These are phyloP conservation scores for Pseudotulostoma volvatum DNA, from an alignment of 495 filamentous ascomycete species.

Conservation along the genomic window DNA sequence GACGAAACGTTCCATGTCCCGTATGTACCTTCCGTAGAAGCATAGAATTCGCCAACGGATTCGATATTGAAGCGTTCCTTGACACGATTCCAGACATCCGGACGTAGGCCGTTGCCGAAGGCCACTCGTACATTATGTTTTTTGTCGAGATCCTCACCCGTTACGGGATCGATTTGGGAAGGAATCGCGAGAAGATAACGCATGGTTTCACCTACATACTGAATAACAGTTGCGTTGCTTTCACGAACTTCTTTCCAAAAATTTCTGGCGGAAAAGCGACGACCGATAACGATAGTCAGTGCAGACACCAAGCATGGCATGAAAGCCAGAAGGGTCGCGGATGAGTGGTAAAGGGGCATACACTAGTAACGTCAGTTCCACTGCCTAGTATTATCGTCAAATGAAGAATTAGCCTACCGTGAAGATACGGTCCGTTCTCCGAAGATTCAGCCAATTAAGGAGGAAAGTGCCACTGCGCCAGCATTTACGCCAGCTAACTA, in stretches of 20 bases:
- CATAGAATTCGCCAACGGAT: slow-evolving; percentile 78
- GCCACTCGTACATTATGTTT: slow-evolving; percentile 65
- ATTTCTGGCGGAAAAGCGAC: slow-evolving; percentile 62
- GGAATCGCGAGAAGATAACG: slow-evolving; percentile 72
- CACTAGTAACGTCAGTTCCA: slow-evolving; percentile 28
- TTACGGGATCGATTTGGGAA: slow-evolving; percentile 41
- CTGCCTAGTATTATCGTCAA: not conserved
- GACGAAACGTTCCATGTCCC: slow-evolving; percentile 60
- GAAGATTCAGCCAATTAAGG: slow-evolving; percentile 37
- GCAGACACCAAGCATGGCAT: slow-evolving; percentile 39
- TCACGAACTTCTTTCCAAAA: slow-evolving; percentile 72
- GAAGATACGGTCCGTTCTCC: slow-evolving; percentile 54
- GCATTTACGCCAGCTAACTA: slow-evolving; percentile 64
- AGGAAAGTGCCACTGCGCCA: slow-evolving; percentile 37
- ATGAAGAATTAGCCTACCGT: slow-evolving; percentile 36
- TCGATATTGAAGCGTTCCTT: slow-evolving; percentile 74
- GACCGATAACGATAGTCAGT: slow-evolving; percentile 53
- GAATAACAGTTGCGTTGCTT: slow-evolving; percentile 62
- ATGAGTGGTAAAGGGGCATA: slow-evolving; percentile 92
- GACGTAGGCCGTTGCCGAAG: slow-evolving; percentile 82
- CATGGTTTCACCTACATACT: slow-evolving; percentile 92
- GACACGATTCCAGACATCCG: slow-evolving; percentile 82
- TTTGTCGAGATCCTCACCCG: slow-evolving; percentile 58
- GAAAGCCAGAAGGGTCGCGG: slow-evolving; percentile 59
- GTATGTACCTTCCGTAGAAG: slow-evolving; percentile 62